Percentiles rank a stretch among this genome's conserved stretches.
Evolutionary conservation across 805 yeast genomes (phyloP).

Genomic region (Lachancea sp.): DNA sequence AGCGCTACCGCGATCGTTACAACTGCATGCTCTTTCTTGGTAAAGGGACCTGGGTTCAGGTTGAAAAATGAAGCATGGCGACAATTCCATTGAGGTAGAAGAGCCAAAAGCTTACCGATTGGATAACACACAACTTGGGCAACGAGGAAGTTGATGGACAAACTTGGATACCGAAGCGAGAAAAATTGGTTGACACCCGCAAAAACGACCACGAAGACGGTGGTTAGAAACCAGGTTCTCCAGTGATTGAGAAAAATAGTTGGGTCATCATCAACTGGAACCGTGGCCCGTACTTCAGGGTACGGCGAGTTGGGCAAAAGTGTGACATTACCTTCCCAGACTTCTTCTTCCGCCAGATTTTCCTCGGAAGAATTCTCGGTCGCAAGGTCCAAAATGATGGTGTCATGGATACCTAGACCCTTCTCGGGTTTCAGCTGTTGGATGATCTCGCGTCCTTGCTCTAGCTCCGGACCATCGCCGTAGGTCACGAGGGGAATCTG

Average conservation of each 20-base stretch:
- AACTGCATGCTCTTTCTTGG: conserved; percentile 47
- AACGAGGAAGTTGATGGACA: conserved; percentile 45
- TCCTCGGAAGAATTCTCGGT: background rate
- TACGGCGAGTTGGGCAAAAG: conserved; percentile 30
- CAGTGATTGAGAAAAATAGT: conserved; percentile 44
- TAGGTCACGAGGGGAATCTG: background rate
- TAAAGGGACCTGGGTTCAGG: conserved; percentile 49
- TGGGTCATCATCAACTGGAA: conserved; percentile 48
- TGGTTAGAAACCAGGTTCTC: conserved; percentile 49
- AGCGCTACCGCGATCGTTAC: conserved; percentile 44
- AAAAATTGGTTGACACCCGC: conserved; percentile 53
- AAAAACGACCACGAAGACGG: conserved; percentile 46
- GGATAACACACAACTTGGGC: conserved; percentile 52
- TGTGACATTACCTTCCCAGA: conserved; percentile 25
- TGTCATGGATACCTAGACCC: background rate
- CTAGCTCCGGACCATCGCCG: conserved; percentile 1
- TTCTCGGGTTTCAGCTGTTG: conserved; percentile 2
- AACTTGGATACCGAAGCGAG: conserved; percentile 46
- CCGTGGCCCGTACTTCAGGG: conserved; percentile 55
- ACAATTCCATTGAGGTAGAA: conserved; percentile 38
- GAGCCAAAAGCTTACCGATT: conserved; percentile 40
- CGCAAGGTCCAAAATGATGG: background rate
- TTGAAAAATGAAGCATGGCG: conserved; percentile 28
- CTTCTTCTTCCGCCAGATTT: conserved; percentile 10
- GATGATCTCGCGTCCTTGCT: conserved; percentile 6